Evolutionary conservation across 495 filamentous ascomycete species (phyloP).

Genomic region (Aspergillus baeticus): DNA sequence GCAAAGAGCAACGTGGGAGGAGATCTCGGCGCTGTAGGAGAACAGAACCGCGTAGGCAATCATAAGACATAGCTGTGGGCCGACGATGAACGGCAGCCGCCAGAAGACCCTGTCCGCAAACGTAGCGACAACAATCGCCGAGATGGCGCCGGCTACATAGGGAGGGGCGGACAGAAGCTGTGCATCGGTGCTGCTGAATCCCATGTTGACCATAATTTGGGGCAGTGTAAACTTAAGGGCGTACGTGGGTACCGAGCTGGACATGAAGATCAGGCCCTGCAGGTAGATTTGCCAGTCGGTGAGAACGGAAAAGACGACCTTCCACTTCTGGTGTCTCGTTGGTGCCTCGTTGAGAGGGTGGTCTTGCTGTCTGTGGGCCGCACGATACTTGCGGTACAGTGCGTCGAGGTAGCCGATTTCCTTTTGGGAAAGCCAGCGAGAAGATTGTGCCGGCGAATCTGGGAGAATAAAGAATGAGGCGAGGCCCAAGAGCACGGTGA

Average conservation of each 20-base stretch:
- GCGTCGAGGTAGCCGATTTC: too few species aligned
- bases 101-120: slow-evolving; percentile 8
- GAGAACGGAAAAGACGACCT: not conserved
- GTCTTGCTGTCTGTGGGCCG: too few species aligned
- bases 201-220: slow-evolving; percentile 44
- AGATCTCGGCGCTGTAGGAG: too few species aligned
- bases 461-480: slow-evolving; percentile 32
- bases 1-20: too few species aligned
- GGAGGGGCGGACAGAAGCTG: slow-evolving; percentile 53
- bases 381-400: too few species aligned
- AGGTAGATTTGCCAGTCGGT: slow-evolving; percentile 17
- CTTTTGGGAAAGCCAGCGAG: too few species aligned
- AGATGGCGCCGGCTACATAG: slow-evolving; percentile 37
- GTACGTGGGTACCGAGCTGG: slow-evolving; percentile 44
- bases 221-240: slow-evolving; percentile 52
- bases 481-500: slow-evolving; percentile 46
- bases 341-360: too few species aligned
- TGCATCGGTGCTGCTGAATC: slow-evolving; percentile 38
- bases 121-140: slow-evolving; percentile 1
- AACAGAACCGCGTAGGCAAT: too few species aligned
- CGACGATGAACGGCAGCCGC: too few species aligned
- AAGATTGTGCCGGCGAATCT: too few species aligned
- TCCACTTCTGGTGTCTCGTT: not conserved
- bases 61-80: too few species aligned
- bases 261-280: slow-evolving; percentile 31